phyloP scores from a whole-genome alignment of 257 asterid genomes.

The Hygrophila difformis region DNA sequence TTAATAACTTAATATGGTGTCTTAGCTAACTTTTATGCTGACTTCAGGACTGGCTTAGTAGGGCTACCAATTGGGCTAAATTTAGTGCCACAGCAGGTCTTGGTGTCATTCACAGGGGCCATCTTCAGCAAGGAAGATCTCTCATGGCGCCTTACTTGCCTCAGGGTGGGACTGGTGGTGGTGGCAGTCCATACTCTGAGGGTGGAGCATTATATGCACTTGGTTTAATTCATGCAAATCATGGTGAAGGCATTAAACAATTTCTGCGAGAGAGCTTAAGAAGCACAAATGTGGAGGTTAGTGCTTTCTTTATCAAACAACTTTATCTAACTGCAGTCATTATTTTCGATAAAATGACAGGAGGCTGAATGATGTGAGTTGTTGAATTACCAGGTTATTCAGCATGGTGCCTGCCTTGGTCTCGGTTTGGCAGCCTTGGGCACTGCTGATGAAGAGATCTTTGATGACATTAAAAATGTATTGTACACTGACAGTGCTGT shows the following conservation, averaged over 20 bases:
- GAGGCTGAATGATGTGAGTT: constrained; percentile 14
- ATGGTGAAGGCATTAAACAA: constrained; percentile 92
- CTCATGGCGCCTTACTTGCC: constrained; percentile 99
- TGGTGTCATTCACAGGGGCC: constrained; percentile 96
- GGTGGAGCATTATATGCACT: constrained; percentile 97
- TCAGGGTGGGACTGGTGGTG: constrained; percentile 89
- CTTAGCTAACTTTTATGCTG: constrained; percentile 2
- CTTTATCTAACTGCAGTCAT: not conserved
- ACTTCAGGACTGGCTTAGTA: constrained; percentile 89
- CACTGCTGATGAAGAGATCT: constrained; percentile 85
- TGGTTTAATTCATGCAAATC: constrained; percentile 97
- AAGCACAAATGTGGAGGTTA: constrained; percentile 85
- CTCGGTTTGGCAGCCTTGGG: constrained; percentile 97
- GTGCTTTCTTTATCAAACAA: constrained; percentile 3
- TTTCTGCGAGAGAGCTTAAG: constrained; percentile 87
- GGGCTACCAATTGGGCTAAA: constrained; percentile 98
- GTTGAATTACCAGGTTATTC: constrained; percentile 70
- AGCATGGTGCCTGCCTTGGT: constrained; percentile 99
- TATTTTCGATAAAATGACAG: not conserved
- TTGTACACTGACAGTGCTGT: constrained; percentile 96
- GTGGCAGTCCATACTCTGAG: constrained; percentile 94
- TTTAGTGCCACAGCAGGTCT: constrained; percentile 98
- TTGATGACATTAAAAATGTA: constrained; percentile 74
- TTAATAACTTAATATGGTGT: not conserved
- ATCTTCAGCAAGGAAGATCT: constrained; percentile 91